Base-by-base conservation (phyloP, 805 yeast species). In the Ascoidea asiatica region DNA sequence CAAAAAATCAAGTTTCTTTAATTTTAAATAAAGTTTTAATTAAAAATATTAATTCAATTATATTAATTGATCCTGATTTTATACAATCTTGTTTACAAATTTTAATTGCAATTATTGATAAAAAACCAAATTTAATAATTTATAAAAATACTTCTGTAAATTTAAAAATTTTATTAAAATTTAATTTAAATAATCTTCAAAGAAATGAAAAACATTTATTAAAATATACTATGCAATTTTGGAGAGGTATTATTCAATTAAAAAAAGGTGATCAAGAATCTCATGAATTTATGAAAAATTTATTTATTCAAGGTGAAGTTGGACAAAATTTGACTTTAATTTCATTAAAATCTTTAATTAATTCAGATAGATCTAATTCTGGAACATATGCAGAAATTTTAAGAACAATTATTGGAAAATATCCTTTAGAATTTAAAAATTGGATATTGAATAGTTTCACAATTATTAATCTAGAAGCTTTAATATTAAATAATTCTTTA, bases 331-430 rank as follows among this genome's bases (percentile, higher is more conserved):
- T 60, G 41, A 52, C 74, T 46, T 60, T 56, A 60, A 50, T 53
- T 15, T 54, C 66, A 2, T 47, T 74, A 58, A 48, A 63, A 51
- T 66, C 70, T 48, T 52, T 81, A 58, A 53, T 79, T 57, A 74
- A 66, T 44, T 52, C 73, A 15, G 64, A 67, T 5, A 62, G 90
- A 50, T 80, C 89, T 0, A 77, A 75, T 47, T 56, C 81, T 38
- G 85, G 77, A 13, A 62, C 64, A 40, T 81, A 66, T 56, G 74
- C 75, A 37, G 77, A 75, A 18, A 53, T 77, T 1, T 59, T 78
- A 46, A 63, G 79, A 41, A 58, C 65, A 2, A 52, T 78, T 38
- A 54, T 76, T 4, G 73, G 69, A 0, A 77, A 73, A 50, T 68
- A 63, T 49, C 76, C 76, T 4, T 46, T 75, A 43, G 59, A 65